phyloP scores from a whole-genome alignment of 257 asterid species.

The Gynochthodes officinalis region DNA sequence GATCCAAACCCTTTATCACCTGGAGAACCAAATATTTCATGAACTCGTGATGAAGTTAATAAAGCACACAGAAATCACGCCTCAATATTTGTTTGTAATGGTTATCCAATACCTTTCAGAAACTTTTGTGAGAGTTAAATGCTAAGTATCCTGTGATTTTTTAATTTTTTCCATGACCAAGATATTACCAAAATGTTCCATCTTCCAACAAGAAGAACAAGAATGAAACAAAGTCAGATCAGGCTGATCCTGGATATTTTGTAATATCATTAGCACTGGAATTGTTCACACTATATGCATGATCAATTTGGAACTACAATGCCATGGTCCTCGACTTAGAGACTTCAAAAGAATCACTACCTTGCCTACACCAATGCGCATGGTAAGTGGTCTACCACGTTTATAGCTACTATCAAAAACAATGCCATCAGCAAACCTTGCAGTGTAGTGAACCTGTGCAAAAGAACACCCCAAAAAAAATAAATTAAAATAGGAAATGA shows the following conservation, averaged over 20 bases:
- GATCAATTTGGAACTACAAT: not conserved
- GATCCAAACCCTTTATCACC: conserved; percentile 90
- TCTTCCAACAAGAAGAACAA: not conserved
- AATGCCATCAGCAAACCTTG: conserved; percentile 78
- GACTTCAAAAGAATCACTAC: conserved; percentile 27
- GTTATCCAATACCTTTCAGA: not conserved
- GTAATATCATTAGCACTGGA: too few species aligned
- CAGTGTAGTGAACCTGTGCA: conserved; percentile 77
- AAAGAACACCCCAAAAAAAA: conserved; percentile 7
- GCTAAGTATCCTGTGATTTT: not conserved
- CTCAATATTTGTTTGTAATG: not conserved
- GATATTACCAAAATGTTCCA: not conserved
- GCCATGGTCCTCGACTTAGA: not conserved
- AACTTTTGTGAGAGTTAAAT: not conserved
- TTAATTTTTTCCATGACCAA: not conserved
- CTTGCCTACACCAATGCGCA: conserved; percentile 91
- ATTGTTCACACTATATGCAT: not conserved
- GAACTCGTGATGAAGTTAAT: not conserved
- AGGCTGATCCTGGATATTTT: not conserved
- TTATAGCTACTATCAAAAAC: conserved; percentile 84
- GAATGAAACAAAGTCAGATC: not conserved
- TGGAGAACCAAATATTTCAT: conserved; percentile 14
- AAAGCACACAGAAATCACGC: not conserved
- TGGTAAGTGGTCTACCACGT: conserved; percentile 81
- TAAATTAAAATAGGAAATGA: not conserved